phyloP scores from a whole-genome alignment of 2,329 filamentous ascomycete species.

The Lomentospora prolificans region DNA sequence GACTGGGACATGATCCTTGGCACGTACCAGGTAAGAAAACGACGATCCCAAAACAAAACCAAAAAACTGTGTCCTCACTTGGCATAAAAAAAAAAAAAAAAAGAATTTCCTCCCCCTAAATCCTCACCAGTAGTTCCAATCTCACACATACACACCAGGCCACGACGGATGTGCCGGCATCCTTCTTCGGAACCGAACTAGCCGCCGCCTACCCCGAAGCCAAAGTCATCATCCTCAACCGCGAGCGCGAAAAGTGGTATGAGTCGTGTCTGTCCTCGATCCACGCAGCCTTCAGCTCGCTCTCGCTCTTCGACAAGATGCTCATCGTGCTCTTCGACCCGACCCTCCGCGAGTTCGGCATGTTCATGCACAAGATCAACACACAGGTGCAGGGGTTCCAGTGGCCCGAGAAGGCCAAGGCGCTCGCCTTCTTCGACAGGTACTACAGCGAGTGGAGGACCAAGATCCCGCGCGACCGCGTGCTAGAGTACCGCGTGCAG shows the following conservation, averaged over 20 bases:
- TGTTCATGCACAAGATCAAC: slow-evolving; percentile 16
- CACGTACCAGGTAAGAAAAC: slow-evolving; percentile 22
- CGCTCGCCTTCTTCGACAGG: slow-evolving; percentile 24
- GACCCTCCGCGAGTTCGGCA: slow-evolving; percentile 20
- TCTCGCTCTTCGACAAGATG: slow-evolving; percentile 9
- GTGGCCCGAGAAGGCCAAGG: slow-evolving; percentile 24
- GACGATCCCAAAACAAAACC: no score
- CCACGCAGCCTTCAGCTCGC: slow-evolving; percentile 12
- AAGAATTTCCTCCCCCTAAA: no score
- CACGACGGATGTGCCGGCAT: slow-evolving; percentile 45
- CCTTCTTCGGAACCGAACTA: slow-evolving; percentile 35
- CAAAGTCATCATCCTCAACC: slow-evolving; percentile 28
- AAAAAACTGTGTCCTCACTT: no score
- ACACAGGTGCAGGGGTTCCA: slow-evolving; percentile 14
- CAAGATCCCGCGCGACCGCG: slow-evolving; percentile 21
- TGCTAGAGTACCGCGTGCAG: slow-evolving; percentile 28
- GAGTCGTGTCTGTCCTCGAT: slow-evolving; percentile 18
- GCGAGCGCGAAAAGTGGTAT: slow-evolving; percentile 29
- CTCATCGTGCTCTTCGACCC: slow-evolving; percentile 20
- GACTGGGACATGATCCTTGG: slow-evolving; percentile 38
- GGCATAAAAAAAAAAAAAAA: not conserved
- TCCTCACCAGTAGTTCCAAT: slow-evolving; percentile 21
- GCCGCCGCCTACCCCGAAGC: slow-evolving; percentile 24
- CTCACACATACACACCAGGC: slow-evolving; percentile 23
- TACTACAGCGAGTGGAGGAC: slow-evolving; percentile 27